Percentiles rank a stretch among this genome's conserved stretches.
These are phyloP conservation scores for Juncus inflexus DNA, from an alignment of 176 grass and related monocot species.

Conservation along the genomic window DNA sequence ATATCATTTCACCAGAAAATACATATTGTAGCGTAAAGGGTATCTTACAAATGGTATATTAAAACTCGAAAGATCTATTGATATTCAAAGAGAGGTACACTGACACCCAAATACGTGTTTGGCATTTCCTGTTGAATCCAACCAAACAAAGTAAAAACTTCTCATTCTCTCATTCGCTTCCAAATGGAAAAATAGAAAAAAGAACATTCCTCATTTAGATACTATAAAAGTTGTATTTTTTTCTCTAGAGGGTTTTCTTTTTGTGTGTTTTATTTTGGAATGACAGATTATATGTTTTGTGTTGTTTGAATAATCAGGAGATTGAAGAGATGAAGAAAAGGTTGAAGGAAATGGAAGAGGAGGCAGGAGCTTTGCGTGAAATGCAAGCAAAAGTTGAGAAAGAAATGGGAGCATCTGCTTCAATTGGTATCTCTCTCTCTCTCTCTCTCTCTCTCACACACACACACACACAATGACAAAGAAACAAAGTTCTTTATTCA, in stretches of 20 bases:
- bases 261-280: background rate
- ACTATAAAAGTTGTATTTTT: too few relatives aligned
- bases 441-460: background rate
- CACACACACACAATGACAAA: too few relatives aligned
- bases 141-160: background rate
- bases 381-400: slow-evolving; percentile 41
- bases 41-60: too few relatives aligned
- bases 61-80: too few relatives aligned
- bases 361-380: slow-evolving; percentile 35
- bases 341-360: slow-evolving; percentile 39
- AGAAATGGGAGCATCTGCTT: slow-evolving; percentile 28
- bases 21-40: too few relatives aligned
- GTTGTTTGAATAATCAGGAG: slow-evolving; percentile 9
- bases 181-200: background rate
- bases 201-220: too few relatives aligned
- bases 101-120: too few relatives aligned
- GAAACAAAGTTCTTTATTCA: too few relatives aligned
- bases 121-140: background rate
- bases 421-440: slow-evolving; percentile 13
- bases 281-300: background rate
- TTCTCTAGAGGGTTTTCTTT: too few relatives aligned
- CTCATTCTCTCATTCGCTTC: background rate
- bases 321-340: slow-evolving; percentile 41
- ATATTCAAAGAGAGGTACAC: too few relatives aligned
- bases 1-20: too few relatives aligned